phyloP scores from a whole-genome alignment of 1,284 basidiomycete species.

The Ceratobasidium theobromae region DNA sequence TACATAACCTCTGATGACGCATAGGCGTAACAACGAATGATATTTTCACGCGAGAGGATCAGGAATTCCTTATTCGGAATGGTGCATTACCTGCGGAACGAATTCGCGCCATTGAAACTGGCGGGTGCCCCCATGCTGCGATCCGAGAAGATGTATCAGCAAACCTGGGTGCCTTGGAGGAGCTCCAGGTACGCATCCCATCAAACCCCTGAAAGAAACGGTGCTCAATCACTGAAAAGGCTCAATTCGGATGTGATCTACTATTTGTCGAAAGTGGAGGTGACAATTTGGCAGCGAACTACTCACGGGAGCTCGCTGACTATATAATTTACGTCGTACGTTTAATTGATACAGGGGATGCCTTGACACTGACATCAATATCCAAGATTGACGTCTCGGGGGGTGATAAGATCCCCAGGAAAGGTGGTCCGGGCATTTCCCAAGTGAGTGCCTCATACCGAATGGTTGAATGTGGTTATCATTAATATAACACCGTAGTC shows the following conservation, averaged over 20 bases:
- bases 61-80: conserved; percentile 95
- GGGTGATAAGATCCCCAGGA: conserved; percentile 97
- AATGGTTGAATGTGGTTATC: background rate
- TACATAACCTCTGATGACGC: background rate
- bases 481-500: conserved; percentile 57
- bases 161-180: conserved; percentile 93
- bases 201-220: conserved; percentile 41
- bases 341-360: background rate
- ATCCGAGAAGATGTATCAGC: conserved; percentile 97
- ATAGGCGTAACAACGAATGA: conserved; percentile 93
- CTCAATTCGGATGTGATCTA: conserved; percentile 48
- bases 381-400: conserved; percentile 65
- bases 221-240: conserved; percentile 36
- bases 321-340: conserved; percentile 92
- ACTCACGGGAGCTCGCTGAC: conserved; percentile 93
- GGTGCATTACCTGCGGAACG: conserved; percentile 81
- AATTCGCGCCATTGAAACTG: conserved; percentile 96
- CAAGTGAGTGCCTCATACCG: conserved; percentile 39
- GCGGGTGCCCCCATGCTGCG: conserved; percentile 93
- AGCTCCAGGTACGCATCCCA: conserved; percentile 67
- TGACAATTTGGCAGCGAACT: conserved; percentile 92
- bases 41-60: conserved; percentile 96
- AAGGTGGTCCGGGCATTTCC: conserved; percentile 96
- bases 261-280: conserved; percentile 95
- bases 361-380: background rate